phyloP scores from a whole-genome alignment of 2,329 filamentous ascomycete genomes.

The Aspergillus sp. region DNA sequence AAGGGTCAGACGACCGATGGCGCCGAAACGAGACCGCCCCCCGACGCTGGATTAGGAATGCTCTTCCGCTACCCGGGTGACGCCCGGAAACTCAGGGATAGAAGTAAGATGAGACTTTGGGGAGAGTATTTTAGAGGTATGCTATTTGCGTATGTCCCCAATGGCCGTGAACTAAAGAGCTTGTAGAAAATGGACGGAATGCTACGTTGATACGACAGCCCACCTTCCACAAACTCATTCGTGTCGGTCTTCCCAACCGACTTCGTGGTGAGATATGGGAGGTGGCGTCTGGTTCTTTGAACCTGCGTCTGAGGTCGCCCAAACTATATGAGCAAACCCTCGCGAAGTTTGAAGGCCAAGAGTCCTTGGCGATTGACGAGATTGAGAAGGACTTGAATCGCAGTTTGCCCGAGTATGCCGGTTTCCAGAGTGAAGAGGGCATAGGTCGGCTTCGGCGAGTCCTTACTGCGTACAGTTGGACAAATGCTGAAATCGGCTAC shows the following conservation, averaged over 20 bases:
- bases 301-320: conserved; percentile 81
- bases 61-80: conserved; percentile 94
- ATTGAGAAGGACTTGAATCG: conserved; percentile 98
- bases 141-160: conserved; percentile 5
- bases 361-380: conserved; percentile 95
- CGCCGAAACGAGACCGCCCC: conserved; percentile 53
- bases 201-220: conserved; percentile 89
- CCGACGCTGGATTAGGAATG: conserved; percentile 93
- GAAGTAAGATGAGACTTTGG: conserved; percentile 97
- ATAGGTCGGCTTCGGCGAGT: conserved; percentile 87
- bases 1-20: conserved; percentile 56
- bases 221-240: conserved; percentile 95
- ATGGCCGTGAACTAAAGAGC: conserved; percentile 11
- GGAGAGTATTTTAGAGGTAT: conserved; percentile 79
- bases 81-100: conserved; percentile 85
- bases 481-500: conserved; percentile 91
- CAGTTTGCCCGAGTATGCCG: conserved; percentile 93
- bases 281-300: conserved; percentile 86
- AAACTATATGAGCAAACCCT: conserved; percentile 82
- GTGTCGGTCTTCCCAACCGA: conserved; percentile 90
- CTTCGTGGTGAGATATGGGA: conserved; percentile 96
- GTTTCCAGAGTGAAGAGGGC: conserved; percentile 93
- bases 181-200: conserved; percentile 83
- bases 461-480: conserved; percentile 96
- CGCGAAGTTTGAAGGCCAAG: conserved; percentile 75